phyloP scores from a whole-genome alignment of 306 rosid species.

The Carpinus fangiana region DNA sequence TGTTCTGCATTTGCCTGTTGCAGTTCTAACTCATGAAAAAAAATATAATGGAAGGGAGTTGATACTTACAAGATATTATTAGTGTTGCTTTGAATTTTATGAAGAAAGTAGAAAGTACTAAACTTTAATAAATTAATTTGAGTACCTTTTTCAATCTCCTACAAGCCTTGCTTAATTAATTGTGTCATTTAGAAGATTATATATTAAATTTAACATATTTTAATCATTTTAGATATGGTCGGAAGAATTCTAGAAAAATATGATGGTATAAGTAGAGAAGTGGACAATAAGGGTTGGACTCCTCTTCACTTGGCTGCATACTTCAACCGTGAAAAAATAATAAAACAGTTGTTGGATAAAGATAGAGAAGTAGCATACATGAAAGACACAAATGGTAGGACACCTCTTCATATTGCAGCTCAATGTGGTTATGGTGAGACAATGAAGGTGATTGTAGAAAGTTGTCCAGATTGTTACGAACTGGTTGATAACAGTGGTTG shows the following conservation, averaged over 20 bases:
- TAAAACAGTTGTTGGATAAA: background rate
- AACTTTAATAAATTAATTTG: no score
- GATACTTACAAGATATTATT: no score
- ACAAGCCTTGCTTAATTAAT: no score
- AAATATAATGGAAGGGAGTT: no score
- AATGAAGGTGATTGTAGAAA: background rate
- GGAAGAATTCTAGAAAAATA: background rate
- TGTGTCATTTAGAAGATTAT: no score
- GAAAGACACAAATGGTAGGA: background rate
- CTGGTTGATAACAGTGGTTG: background rate
- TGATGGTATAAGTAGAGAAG: background rate
- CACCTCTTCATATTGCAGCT: conserved; percentile 17
- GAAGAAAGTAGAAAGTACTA: no score
- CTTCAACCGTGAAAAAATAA: background rate
- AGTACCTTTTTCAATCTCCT: no score
- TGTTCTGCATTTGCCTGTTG: no score
- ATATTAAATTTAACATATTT: background rate
- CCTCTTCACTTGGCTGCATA: conserved; percentile 15
- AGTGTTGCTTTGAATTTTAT: no score
- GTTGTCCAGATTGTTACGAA: conserved; percentile 1
- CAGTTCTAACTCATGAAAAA: no score
- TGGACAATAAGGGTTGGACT: background rate
- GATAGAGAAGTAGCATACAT: background rate
- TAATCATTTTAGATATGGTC: background rate
- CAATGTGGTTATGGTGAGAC: background rate